These are phyloP conservation scores for Puccinia horiana DNA, from an alignment of 1,284 basidiomycete genomes.

Conservation along the genomic window DNA sequence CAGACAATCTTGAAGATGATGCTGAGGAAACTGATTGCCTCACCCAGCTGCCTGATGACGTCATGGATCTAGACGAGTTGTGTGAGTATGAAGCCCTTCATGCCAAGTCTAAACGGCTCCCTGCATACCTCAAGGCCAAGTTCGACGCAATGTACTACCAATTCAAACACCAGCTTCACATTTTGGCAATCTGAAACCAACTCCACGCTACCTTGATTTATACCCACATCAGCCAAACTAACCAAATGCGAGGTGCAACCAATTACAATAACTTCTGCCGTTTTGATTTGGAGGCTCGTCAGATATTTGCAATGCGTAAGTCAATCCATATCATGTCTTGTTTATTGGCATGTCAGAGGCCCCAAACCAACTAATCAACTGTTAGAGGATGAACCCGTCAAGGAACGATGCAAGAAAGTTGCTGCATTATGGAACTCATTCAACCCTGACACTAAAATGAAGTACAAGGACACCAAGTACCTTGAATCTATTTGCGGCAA, in stretches of 20 bases:
- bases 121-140: neutral
- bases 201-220: neutral
- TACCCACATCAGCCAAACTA: neutral
- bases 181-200: neutral
- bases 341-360: neutral
- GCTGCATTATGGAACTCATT: neutral
- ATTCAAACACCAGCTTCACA: neutral
- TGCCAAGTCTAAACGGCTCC: neutral
- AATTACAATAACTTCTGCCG: constrained; percentile 11
- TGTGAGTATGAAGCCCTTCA: neutral
- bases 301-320: neutral
- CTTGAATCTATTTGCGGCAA: neutral
- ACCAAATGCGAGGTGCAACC: neutral
- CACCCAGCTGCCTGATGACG: neutral
- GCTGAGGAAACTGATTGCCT: no score
- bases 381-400: neutral
- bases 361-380: neutral
- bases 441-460: neutral
- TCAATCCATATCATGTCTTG: neutral
- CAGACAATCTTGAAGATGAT: no score
- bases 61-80: neutral
- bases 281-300: neutral
- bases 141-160: neutral
- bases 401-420: neutral
- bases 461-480: neutral